phyloP scores from a whole-genome alignment of 75 land plant genomes.

The Isoetes taiwanensis region DNA sequence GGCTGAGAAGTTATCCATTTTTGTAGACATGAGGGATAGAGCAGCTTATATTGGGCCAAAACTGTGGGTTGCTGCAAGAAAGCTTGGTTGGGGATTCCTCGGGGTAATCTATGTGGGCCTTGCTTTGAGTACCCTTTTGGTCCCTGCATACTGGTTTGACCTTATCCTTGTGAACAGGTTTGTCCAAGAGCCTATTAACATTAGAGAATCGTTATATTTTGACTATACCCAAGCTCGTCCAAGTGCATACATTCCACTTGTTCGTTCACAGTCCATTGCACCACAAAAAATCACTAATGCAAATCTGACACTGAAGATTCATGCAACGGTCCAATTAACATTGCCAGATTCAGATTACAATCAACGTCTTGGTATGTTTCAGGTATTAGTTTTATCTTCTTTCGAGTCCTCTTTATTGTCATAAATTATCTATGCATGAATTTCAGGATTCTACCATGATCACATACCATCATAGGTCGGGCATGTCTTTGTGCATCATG shows the following conservation, averaged over 20 bases:
- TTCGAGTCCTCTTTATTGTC: not conserved
- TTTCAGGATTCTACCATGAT: not conserved
- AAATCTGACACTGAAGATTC: conserved; percentile 31
- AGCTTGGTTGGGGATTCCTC: conserved; percentile 32
- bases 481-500: not conserved
- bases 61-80: conserved; percentile 15
- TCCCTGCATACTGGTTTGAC: conserved; percentile 32
- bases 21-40: not conserved
- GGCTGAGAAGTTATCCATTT: not conserved
- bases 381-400: conserved; percentile 34
- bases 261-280: not conserved
- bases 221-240: conserved; percentile 60
- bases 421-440: not conserved
- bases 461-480: not conserved
- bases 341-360: conserved; percentile 85
- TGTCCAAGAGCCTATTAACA: conserved; percentile 53
- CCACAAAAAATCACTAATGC: not conserved
- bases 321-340: conserved; percentile 37
- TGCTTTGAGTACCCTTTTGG: conserved; percentile 27
- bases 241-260: conserved; percentile 30
- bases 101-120: conserved; percentile 36
- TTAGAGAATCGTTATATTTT: conserved; percentile 41
- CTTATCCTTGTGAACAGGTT: conserved; percentile 30
- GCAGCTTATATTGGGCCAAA: conserved; percentile 10
- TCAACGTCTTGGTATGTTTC: conserved; percentile 65